phyloP scores from a whole-genome alignment of 306 rosid species.

The Canavalia ensiformis region DNA sequence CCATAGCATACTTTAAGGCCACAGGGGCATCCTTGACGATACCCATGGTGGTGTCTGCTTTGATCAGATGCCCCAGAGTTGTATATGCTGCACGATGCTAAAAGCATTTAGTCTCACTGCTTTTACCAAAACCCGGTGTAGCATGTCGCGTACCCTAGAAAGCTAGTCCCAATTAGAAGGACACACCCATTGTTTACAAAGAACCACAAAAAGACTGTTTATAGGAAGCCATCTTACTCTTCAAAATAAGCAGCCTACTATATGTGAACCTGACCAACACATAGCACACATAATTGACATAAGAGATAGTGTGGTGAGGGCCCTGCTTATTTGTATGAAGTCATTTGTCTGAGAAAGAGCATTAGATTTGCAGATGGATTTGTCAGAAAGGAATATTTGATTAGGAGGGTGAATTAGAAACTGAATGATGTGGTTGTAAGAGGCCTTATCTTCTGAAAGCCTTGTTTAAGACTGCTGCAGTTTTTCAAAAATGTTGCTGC shows the following conservation, averaged over 20 bases:
- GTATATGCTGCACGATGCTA: neutral
- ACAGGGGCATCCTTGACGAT: neutral
- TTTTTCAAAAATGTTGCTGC: neutral
- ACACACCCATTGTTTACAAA: neutral
- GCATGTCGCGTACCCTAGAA: neutral
- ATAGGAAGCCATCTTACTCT: neutral
- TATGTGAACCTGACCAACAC: neutral
- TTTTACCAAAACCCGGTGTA: neutral
- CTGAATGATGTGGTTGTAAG: neutral
- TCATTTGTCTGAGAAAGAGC: neutral
- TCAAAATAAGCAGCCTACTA: neutral
- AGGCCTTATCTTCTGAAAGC: neutral
- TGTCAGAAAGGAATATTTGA: neutral
- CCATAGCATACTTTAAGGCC: neutral
- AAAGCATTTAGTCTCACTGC: neutral
- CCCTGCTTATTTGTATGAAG: neutral
- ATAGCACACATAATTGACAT: neutral
- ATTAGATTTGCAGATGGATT: neutral
- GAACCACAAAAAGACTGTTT: neutral
- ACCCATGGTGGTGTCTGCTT: neutral
- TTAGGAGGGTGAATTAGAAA: neutral
- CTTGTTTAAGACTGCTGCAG: neutral
- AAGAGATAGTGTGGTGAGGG: neutral
- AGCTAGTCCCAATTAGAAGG: neutral
- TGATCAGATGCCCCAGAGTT: neutral